Conservation (phyloP, 768 basidiomycete genomes). For the Boletus subparvulus region DNA sequence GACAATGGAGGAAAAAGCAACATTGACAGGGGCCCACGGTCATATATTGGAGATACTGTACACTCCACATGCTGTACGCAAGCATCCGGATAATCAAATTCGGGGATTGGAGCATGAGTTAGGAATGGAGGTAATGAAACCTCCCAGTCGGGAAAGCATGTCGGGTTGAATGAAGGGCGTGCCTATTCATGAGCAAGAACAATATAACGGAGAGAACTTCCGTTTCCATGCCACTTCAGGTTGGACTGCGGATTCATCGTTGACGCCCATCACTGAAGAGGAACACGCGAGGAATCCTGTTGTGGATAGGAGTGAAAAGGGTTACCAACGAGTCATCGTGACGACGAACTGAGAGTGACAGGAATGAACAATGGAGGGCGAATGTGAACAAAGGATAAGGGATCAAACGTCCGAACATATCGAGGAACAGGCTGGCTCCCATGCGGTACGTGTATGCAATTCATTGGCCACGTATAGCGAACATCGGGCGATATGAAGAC, state of each 20-base stretch:
- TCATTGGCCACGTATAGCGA: conserved; percentile 13
- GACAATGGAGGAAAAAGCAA: neutral
- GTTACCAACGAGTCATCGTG: neutral
- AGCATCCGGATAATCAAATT: conserved; percentile 18
- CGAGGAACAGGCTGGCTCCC: conserved; percentile 12
- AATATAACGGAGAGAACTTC: conserved; percentile 11
- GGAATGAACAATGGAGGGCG: neutral
- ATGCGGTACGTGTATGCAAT: conserved; percentile 11
- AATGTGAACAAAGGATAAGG: conserved; percentile 3
- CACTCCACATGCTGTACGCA: conserved; percentile 7
- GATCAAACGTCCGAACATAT: conserved; percentile 16
- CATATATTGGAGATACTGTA: conserved; percentile 7
- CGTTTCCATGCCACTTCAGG: conserved; percentile 24
- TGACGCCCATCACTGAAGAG: conserved; percentile 15
- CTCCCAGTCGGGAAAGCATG: conserved; percentile 2
- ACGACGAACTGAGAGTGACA: conserved; percentile 3
- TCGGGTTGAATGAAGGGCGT: conserved; percentile 1
- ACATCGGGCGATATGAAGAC: conserved; percentile 26
- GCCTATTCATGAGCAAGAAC: conserved; percentile 6
- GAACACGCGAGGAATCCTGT: conserved; percentile 6
- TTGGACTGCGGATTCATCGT: conserved; percentile 13
- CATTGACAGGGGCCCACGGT: conserved; percentile 7
- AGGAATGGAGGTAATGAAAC: conserved; percentile 14
- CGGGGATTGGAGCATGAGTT: neutral
- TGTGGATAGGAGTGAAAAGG: neutral